Evolutionary conservation across 805 yeast species (phyloP).

Genomic region (Priceomyces melissophilus): DNA sequence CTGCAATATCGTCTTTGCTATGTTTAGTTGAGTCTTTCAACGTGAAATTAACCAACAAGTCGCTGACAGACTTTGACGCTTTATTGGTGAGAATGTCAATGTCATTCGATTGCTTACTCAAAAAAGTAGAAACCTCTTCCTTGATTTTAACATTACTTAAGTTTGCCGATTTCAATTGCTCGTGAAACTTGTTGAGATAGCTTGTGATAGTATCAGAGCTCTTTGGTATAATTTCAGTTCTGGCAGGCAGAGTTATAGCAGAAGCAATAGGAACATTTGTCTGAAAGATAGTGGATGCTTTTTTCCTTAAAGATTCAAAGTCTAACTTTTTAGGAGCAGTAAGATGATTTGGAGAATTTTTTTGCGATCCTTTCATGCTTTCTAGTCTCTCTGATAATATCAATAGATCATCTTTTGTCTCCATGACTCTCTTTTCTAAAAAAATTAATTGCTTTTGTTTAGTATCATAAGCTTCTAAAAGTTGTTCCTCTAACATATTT

Average conservation of each 20-base stretch:
- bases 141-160: slow-evolving; percentile 4
- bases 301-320: slow-evolving; percentile 14
- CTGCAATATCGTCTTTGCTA: slow-evolving; percentile 12
- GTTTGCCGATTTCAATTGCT: slow-evolving; percentile 5
- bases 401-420: slow-evolving; percentile 33
- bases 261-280: slow-evolving; percentile 2
- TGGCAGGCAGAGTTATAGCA: neutral
- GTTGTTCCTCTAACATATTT: slow-evolving; percentile 7
- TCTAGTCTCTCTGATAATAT: slow-evolving; percentile 22
- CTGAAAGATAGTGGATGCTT: slow-evolving; percentile 18
- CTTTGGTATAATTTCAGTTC: neutral
- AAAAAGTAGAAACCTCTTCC: slow-evolving; percentile 14
- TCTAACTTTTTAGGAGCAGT: slow-evolving; percentile 4
- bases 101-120: slow-evolving; percentile 19
- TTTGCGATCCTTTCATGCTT: slow-evolving; percentile 4
- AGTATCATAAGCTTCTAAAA: slow-evolving; percentile 35
- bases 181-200: slow-evolving; percentile 8
- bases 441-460: slow-evolving; percentile 55
- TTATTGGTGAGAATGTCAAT: slow-evolving; percentile 22
- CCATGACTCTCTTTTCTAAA: slow-evolving; percentile 38
- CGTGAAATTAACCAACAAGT: slow-evolving; percentile 20
- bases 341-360: neutral
- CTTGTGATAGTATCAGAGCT: slow-evolving; percentile 2
- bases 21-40: slow-evolving; percentile 8
- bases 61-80: slow-evolving; percentile 21